Evolutionary conservation across 2,329 filamentous ascomycete species (phyloP).

Genomic region (Colletotrichum lini): DNA sequence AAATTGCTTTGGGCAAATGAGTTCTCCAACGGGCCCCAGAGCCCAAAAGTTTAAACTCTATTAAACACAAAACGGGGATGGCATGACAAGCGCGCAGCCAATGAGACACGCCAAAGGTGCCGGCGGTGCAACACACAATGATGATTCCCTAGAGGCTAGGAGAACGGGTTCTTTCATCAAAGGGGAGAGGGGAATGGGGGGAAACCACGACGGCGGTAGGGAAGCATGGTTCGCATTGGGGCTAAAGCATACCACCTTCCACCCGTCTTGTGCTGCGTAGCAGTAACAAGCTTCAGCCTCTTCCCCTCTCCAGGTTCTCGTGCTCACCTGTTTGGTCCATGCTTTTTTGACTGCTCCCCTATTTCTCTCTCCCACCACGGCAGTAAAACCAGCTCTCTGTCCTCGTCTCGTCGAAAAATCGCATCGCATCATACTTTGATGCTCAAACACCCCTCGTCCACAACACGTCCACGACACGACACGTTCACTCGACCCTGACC

Average conservation of each 20-base stretch:
- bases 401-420: not conserved
- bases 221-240: constrained; percentile 17
- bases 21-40: constrained; percentile 23
- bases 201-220: not conserved
- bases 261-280: constrained; percentile 3
- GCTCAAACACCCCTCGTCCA: constrained; percentile 20
- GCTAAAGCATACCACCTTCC: constrained; percentile 17
- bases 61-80: constrained; percentile 3
- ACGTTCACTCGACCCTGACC: not conserved
- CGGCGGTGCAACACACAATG: constrained; percentile 7
- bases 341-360: not conserved
- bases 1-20: constrained; percentile 16
- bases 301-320: not conserved
- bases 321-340: not conserved
- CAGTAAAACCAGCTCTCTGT: not conserved
- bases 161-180: too few species aligned
- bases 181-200: not conserved
- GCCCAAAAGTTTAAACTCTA: constrained; percentile 26
- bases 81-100: constrained; percentile 2
- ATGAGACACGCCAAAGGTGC: constrained; percentile 5
- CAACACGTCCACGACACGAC: not conserved
- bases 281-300: constrained; percentile 16
- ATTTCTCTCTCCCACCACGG: not conserved
- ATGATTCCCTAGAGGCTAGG: not conserved
- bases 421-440: not conserved